Evolutionary conservation across 2,329 filamentous ascomycete species (phyloP), one percentile per base, ranked within the genome.

Genomic region (Leptographium flavum): DNA sequence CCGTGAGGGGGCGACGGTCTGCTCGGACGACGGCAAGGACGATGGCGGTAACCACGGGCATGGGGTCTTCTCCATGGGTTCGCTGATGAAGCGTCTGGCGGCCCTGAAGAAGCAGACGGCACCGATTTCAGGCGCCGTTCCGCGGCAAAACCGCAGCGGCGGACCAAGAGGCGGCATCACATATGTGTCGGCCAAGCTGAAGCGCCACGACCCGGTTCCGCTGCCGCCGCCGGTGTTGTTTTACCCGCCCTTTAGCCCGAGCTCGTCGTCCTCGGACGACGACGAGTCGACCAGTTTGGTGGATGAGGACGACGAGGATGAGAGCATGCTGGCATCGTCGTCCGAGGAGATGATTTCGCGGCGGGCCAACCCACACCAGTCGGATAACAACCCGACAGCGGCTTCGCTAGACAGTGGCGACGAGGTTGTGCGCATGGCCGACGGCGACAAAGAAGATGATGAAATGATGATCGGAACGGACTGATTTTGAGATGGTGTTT

Each of bases 191-290:
- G 61, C 60, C 3, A 60, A 58, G 7, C 58, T 71, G 42, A 66
- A 62, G 46, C 63, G 60, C 13, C 56, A 74, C 8, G 58, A 63
- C 0, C 71, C 73, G 0, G 62, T 68, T 0, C 58, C 69, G 1
- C 61, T 77, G 0, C 73, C 73, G 0, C 71, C 71, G 0, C 70
- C 73, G 0, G 63, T 66, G 3, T 68, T 70, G 47, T 76, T 71
- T 54, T 68, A 70, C 51, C 67, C 66, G 0, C 65, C 65, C 0
- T 66, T 70, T 37, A 71, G 67, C 48, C 55, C 62, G 10, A 66
- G 66, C 38, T 59, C 57, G 1, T 56, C 55, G 6, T 54, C 53
- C 1, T 53, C 51, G 3, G 47, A 44, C 22, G 51, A 53, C 2
- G 44, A 46, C 14, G 54, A 58, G 10, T 50, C 55, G 8, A 45